phyloP scores from a whole-genome alignment of 2,329 filamentous ascomycete genomes.

The Lachnellula arida region DNA sequence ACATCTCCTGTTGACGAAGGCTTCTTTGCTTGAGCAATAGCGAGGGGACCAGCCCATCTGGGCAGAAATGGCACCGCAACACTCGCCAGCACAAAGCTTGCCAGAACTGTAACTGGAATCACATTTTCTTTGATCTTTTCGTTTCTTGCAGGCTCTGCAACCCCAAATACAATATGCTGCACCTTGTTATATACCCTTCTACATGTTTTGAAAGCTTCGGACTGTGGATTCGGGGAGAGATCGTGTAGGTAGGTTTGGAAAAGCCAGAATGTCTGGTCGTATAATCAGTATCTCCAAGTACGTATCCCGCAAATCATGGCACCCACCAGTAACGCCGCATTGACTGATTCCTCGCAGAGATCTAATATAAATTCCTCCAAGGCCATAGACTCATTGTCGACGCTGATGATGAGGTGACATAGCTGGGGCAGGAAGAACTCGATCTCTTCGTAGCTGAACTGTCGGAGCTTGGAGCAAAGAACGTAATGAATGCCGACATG shows the following conservation, averaged over 20 bases:
- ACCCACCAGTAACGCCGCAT: slow-evolving; percentile 73
- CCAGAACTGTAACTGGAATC: slow-evolving; percentile 73
- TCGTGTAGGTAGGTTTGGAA: slow-evolving; percentile 87
- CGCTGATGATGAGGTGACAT: slow-evolving; percentile 82
- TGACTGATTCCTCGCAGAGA: slow-evolving; percentile 82
- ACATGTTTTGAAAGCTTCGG: slow-evolving; percentile 75
- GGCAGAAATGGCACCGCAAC: slow-evolving; percentile 71
- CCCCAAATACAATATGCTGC: slow-evolving; percentile 80
- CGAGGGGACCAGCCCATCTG: slow-evolving; percentile 74
- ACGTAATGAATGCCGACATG: slow-evolving; percentile 89
- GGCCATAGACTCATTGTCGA: slow-evolving; percentile 89
- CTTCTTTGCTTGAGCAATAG: slow-evolving; percentile 75
- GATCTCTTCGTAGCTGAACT: slow-evolving; percentile 86
- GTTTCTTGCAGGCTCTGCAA: slow-evolving; percentile 61
- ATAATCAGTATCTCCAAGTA: slow-evolving; percentile 15
- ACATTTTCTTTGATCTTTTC: slow-evolving; percentile 80
- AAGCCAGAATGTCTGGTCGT: slow-evolving; percentile 74
- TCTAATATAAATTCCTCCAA: slow-evolving; percentile 84
- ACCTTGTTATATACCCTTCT: slow-evolving; percentile 83
- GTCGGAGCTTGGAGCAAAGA: slow-evolving; percentile 80
- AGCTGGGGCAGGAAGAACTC: slow-evolving; percentile 88
- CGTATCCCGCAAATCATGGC: slow-evolving; percentile 5
- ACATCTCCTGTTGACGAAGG: slow-evolving; percentile 59
- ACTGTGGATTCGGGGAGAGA: slow-evolving; percentile 67
- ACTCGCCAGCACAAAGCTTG: slow-evolving; percentile 74